A percentile compares a stretch with the other conserved stretches of the same genome.
Evolutionary conservation across 768 basidiomycete genomes (phyloP).

Genomic region (Leccinum ochraceum): DNA sequence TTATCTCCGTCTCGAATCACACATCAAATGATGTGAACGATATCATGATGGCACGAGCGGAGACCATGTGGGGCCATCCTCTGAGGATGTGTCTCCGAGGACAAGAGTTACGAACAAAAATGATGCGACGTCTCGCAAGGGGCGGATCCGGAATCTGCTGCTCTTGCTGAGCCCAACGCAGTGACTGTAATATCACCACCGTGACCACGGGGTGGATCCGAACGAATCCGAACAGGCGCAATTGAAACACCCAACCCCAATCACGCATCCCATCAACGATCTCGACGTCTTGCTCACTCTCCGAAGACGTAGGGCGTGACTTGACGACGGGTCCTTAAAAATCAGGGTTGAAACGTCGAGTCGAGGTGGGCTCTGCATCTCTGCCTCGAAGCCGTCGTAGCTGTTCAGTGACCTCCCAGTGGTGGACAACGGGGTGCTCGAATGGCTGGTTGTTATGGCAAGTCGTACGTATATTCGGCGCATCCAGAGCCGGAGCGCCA

Average conservation of each 20-base stretch:
- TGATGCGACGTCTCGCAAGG: not conserved
- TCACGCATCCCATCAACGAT: not conserved
- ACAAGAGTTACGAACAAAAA: conserved; percentile 13
- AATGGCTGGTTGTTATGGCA: conserved; percentile 20
- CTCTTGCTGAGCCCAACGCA: not conserved
- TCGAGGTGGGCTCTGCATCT: not conserved
- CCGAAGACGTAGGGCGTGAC: conserved; percentile 6
- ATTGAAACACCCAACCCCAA: conserved; percentile 22
- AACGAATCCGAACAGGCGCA: conserved; percentile 1
- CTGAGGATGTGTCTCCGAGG: conserved; percentile 11
- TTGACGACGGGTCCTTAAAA: not conserved
- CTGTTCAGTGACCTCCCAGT: not conserved
- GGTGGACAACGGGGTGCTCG: conserved; percentile 3
- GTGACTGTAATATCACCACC: not conserved
- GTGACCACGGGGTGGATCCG: not conserved
- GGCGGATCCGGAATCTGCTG: not conserved
- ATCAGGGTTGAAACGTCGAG: not conserved
- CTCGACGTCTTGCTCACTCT: not conserved
- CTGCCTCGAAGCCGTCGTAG: not conserved
- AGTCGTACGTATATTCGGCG: not conserved
- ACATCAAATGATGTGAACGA: conserved; percentile 5
- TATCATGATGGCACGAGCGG: not conserved
- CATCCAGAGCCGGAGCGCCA: not conserved
- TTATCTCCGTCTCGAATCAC: not conserved
- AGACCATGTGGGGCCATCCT: not conserved